Conservation (phyloP, 2,329 filamentous ascomycete species). For the Aureobasidium subglaciale region DNA sequence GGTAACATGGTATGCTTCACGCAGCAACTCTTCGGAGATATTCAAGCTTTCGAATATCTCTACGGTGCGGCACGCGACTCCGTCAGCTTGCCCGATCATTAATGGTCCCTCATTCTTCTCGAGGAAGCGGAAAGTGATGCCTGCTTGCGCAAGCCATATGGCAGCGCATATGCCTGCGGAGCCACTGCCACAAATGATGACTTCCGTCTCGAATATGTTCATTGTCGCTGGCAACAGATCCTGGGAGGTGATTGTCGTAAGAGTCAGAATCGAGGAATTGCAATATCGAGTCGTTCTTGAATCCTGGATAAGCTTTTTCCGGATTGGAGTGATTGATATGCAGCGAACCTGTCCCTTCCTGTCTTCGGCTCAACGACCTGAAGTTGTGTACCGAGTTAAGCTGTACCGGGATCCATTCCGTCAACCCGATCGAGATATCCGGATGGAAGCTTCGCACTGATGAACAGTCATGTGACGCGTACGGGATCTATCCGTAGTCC, state of each 20-base stretch:
- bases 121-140: conserved; percentile 10
- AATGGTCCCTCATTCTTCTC: conserved; percentile 11
- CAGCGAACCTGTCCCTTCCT: not conserved
- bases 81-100: conserved; percentile 38
- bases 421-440: too few species aligned
- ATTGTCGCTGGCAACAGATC: too few species aligned
- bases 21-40: conserved; percentile 56
- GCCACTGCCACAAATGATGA: conserved; percentile 16
- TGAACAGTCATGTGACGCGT: too few species aligned
- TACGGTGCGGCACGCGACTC: conserved; percentile 57
- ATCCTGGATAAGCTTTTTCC: not conserved
- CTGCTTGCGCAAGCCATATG: conserved; percentile 12
- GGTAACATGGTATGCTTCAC: conserved; percentile 60
- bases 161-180: conserved; percentile 15
- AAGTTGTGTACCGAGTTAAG: too few species aligned
- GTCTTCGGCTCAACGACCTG: not conserved
- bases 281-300: not conserved
- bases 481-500: too few species aligned
- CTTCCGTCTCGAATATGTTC: not conserved
- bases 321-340: not conserved
- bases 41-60: conserved; percentile 70
- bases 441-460: too few species aligned
- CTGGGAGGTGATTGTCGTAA: not conserved
- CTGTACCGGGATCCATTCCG: too few species aligned
- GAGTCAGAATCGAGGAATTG: not conserved